Percentiles rank a stretch among this genome's conserved stretches.
These are phyloP conservation scores for Neofusicoccum cordaticola DNA, from an alignment of 2,329 filamentous ascomycete species.

Conservation along the genomic window DNA sequence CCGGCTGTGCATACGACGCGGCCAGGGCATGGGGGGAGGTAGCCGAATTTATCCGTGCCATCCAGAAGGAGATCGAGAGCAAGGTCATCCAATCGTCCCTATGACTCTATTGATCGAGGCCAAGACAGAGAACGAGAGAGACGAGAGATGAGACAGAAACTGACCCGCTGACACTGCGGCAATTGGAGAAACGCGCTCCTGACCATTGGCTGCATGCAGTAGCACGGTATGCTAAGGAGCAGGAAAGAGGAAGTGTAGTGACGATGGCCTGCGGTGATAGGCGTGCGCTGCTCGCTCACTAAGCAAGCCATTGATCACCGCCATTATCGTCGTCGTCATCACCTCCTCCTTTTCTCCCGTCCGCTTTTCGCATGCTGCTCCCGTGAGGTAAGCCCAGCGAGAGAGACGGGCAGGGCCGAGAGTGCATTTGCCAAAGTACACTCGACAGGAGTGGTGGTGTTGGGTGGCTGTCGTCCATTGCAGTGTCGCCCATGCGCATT, in stretches of 20 bases:
- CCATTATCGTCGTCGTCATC: constrained; percentile 7
- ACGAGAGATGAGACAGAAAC: not conserved
- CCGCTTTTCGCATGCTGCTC: not conserved
- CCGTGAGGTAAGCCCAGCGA: not conserved
- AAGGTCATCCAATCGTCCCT: not conserved
- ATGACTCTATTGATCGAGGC: not conserved
- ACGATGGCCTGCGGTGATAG: not conserved
- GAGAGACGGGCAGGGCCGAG: not conserved
- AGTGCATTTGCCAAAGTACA: not conserved
- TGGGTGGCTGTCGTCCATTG: not conserved
- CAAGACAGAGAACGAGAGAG: not conserved
- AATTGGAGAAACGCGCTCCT: not conserved
- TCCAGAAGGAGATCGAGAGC: not conserved
- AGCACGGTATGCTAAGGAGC: not conserved
- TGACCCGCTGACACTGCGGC: not conserved
- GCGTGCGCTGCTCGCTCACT: constrained; percentile 6
- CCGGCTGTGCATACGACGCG: not conserved
- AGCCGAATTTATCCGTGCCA: not conserved
- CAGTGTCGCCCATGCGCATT: not conserved
- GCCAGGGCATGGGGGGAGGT: not conserved
- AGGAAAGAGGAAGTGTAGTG: not conserved
- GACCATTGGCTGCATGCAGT: not conserved
- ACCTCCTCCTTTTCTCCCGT: not conserved
- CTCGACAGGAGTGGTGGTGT: not conserved
- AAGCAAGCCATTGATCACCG: constrained; percentile 14